A percentile compares a stretch with the other conserved stretches of the same genome.
These are phyloP conservation scores for Rosellinia necatrix DNA, from an alignment of 2,329 filamentous ascomycete species.

Conservation along the genomic window DNA sequence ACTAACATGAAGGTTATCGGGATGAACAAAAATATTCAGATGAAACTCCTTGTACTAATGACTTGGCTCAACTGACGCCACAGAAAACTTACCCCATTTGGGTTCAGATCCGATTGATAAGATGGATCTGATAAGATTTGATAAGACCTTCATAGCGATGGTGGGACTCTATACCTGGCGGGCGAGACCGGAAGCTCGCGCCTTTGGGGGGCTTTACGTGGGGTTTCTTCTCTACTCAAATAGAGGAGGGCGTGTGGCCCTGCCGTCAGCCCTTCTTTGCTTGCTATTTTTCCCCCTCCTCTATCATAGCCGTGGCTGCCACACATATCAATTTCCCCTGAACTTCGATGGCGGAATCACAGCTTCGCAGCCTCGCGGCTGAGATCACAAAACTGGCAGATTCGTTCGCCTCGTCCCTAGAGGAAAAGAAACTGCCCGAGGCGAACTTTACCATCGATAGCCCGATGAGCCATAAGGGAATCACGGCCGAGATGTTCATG, in stretches of 20 bases:
- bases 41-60: too few relatives aligned
- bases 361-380: constrained; percentile 49
- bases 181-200: constrained; percentile 20
- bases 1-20: too few relatives aligned
- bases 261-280: background rate
- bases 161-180: background rate
- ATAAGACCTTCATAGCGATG: constrained; percentile 40
- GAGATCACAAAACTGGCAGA: constrained; percentile 51
- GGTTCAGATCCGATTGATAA: constrained; percentile 14
- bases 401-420: constrained; percentile 46
- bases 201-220: background rate
- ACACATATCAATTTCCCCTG: background rate
- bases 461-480: constrained; percentile 47
- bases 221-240: constrained; percentile 1
- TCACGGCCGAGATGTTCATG: constrained; percentile 50
- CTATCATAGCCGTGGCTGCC: background rate
- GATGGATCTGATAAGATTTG: constrained; percentile 38
- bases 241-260: background rate
- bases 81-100: background rate
- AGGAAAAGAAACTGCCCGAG: constrained; percentile 48
- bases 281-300: background rate
- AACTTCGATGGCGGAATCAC: constrained; percentile 37
- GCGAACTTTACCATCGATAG: constrained; percentile 51
- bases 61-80: too few relatives aligned
- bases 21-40: too few relatives aligned